Base-by-base conservation (phyloP, 2,329 filamentous ascomycete genomes). In the Trichoderma atrobrunneum region DNA sequence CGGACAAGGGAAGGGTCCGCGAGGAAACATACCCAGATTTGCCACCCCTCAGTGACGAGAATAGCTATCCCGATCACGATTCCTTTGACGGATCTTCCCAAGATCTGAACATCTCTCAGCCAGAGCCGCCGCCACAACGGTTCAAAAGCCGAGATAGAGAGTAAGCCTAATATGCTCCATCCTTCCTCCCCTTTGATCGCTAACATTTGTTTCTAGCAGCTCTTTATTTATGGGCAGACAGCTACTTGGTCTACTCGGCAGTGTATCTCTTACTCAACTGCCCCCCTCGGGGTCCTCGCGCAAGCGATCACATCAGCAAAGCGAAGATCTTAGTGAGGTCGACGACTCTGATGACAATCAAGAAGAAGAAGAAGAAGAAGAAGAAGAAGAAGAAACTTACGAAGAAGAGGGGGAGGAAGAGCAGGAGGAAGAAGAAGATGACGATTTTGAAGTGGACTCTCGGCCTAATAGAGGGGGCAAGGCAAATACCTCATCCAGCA, bases 381-480 rank as follows among this genome's bases (percentile, higher is more conserved):
- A 56, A n/a, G n/a, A n/a, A n/a, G n/a, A 70, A 8, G 43, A 70
- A n/a, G 39, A 43, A 18, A n/a, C 18, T 2, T 32, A 63, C n/a
- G 30, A 70, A 7, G 43, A 56, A 7, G 59, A 43, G 7, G 51
- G 30, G 12, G 59, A 43, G 7, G 51, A 43, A 7, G 48, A 43
- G 4, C 28, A 59, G n/a, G 57, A 71, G 0, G 32, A 60, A 3
- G 78, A 80, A 0, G 74, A 76, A 3, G 77, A 76, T 7, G 76
- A 77, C 39, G 12, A 30, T 1, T 82, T 81, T 70, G 76, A 82
- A 64, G 77, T 74, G 5, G 79, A 81, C 43, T 70, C 61, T 16
- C 77, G 80, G 69, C 32, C 74, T 60, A 68, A 79, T 72, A 72
- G 78, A 74, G 67, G 78, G 74, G 60, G 16, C 24, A 67, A 67